A percentile compares a stretch with the other conserved stretches of the same genome.
phyloP scores from a whole-genome alignment of 2,329 filamentous ascomycete species.

The Thermoascus crustaceus region DNA sequence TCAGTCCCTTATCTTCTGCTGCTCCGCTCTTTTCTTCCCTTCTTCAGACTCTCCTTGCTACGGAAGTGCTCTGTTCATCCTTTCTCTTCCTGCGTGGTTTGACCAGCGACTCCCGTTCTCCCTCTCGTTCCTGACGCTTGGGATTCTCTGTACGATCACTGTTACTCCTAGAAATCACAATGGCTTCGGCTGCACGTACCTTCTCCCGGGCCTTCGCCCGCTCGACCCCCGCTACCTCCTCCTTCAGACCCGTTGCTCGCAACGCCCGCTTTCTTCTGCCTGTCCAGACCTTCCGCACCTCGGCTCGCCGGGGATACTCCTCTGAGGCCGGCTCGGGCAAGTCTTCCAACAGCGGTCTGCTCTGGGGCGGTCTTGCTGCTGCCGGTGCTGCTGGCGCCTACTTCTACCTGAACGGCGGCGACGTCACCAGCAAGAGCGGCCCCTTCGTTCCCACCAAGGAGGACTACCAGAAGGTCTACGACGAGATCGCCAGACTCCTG shows the following conservation, averaged over 20 bases:
- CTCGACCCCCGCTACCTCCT: too few relatives aligned
- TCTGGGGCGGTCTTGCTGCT: slow-evolving; percentile 53
- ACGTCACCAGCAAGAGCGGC: slow-evolving; percentile 43
- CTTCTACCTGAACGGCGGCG: slow-evolving; percentile 50
- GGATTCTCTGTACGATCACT: slow-evolving; percentile 2
- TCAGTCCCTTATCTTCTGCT: too few relatives aligned
- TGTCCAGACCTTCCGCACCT: slow-evolving; percentile 63
- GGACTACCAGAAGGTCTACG: slow-evolving; percentile 94
- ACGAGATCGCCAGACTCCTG: slow-evolving; percentile 69
- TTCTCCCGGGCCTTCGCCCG: slow-evolving; percentile 36
- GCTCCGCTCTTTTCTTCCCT: too few relatives aligned
- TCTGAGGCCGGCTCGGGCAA: slow-evolving; percentile 53
- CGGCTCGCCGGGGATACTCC: slow-evolving; percentile 71
- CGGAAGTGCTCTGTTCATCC: too few relatives aligned
- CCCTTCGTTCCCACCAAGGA: slow-evolving; percentile 66
- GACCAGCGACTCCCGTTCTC: too few relatives aligned
- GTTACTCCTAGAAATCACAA: slow-evolving; percentile 19
- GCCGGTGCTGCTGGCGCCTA: slow-evolving; percentile 58
- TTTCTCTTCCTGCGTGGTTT: too few relatives aligned
- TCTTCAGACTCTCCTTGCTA: too few relatives aligned
- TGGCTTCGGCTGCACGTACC: slow-evolving; percentile 36
- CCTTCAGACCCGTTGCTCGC: slow-evolving; percentile 38
- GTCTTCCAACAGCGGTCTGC: slow-evolving; percentile 43
- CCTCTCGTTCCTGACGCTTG: slow-evolving; percentile 6
- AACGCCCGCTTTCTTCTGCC: slow-evolving; percentile 51